These are phyloP conservation scores for Phytophthora palmivora DNA, from an alignment of 352 stramenopile genomes.

Conservation along the genomic window DNA sequence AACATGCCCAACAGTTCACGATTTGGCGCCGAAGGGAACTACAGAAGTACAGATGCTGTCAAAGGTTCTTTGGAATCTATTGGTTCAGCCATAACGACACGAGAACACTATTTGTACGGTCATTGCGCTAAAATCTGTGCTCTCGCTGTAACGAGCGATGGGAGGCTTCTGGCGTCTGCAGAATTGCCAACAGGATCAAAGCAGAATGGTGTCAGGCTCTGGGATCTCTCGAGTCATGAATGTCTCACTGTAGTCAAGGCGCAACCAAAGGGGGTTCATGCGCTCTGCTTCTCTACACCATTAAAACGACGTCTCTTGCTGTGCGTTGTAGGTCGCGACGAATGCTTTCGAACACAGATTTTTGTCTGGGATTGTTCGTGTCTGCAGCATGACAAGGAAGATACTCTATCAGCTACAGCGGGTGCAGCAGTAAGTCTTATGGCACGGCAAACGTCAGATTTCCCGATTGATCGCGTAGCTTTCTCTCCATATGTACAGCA, in stretches of 20 bases:
- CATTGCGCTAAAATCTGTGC: slow-evolving; percentile 42
- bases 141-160: slow-evolving; percentile 56
- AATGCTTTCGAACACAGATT: slow-evolving; percentile 73
- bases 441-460: slow-evolving; percentile 89
- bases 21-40: neutral
- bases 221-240: slow-evolving; percentile 51
- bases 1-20: neutral
- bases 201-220: slow-evolving; percentile 54
- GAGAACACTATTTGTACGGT: slow-evolving; percentile 52
- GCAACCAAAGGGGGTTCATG: slow-evolving; percentile 53
- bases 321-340: slow-evolving; percentile 69
- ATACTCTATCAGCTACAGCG: neutral
- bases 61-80: slow-evolving; percentile 27
- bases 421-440: slow-evolving; percentile 45
- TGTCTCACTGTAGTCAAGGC: slow-evolving; percentile 60
- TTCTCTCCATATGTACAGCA: slow-evolving; percentile 88
- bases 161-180: slow-evolving; percentile 50
- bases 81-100: slow-evolving; percentile 7
- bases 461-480: slow-evolving; percentile 66
- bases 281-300: slow-evolving; percentile 55
- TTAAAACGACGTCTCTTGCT: slow-evolving; percentile 41
- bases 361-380: slow-evolving; percentile 75
- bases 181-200: slow-evolving; percentile 42
- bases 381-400: slow-evolving; percentile 13
- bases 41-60: slow-evolving; percentile 14